phyloP scores from a whole-genome alignment of 2,329 filamentous ascomycete genomes.

The Apiospora malaysiana region DNA sequence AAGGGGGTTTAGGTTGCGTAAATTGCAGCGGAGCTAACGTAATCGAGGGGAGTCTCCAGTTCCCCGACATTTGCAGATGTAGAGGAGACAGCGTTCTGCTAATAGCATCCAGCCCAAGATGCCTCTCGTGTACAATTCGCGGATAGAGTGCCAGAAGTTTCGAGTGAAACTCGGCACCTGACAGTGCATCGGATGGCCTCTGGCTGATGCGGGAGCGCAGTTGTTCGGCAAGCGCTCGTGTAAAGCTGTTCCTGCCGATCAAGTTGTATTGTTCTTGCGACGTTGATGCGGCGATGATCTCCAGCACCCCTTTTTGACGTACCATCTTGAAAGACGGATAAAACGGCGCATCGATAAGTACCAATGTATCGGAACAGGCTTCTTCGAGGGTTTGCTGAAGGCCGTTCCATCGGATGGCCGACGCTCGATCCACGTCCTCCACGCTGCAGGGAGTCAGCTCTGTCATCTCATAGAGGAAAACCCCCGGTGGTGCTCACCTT shows the following conservation, averaged over 20 bases:
- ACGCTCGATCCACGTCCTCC: conserved; percentile 49
- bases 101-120: conserved; percentile 52
- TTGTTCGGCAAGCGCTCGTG: conserved; percentile 55
- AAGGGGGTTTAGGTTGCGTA: conserved; percentile 45
- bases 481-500: conserved; percentile 46
- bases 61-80: conserved; percentile 61
- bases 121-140: conserved; percentile 56
- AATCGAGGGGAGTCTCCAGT: conserved; percentile 60
- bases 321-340: conserved; percentile 60
- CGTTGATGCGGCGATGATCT: conserved; percentile 61
- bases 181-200: conserved; percentile 49
- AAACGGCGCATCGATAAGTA: conserved; percentile 65
- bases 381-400: conserved; percentile 64
- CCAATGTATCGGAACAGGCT: conserved; percentile 59
- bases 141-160: conserved; percentile 58
- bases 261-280: conserved; percentile 56
- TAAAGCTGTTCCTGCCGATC: conserved; percentile 59
- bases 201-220: conserved; percentile 54
- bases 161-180: conserved; percentile 61
- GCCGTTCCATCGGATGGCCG: conserved; percentile 59
- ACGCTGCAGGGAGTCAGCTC: conserved; percentile 48
- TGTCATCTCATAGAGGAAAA: not conserved
- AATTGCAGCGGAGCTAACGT: conserved; percentile 57
- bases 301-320: conserved; percentile 59
- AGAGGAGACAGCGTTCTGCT: conserved; percentile 60